A percentile compares a stretch with the other conserved stretches of the same genome.
Conservation (phyloP, 495 filamentous ascomycete species). For the Penicillium ucsense region DNA sequence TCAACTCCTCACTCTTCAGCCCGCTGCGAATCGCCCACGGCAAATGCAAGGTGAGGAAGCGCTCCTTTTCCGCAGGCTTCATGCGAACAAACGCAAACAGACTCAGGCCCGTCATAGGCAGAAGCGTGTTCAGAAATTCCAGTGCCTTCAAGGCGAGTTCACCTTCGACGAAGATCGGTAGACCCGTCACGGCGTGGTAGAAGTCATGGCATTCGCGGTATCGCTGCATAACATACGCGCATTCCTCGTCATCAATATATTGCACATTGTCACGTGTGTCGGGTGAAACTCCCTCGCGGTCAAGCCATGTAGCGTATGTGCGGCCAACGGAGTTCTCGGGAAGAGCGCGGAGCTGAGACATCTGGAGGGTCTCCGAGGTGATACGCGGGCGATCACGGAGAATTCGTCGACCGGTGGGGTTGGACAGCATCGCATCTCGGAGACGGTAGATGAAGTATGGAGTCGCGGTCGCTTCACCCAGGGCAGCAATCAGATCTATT, state of each 20-base stretch:
- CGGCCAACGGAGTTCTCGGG: conserved; percentile 71
- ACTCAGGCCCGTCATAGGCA: conserved; percentile 91
- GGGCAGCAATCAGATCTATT: conserved; percentile 81
- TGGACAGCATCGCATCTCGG: conserved; percentile 77
- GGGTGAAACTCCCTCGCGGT: conserved; percentile 83
- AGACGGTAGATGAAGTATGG: conserved; percentile 94
- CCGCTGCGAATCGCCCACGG: conserved; percentile 91
- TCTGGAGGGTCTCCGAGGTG: conserved; percentile 62
- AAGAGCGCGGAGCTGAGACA: conserved; percentile 60
- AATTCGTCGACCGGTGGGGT: conserved; percentile 81
- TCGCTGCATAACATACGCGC: conserved; percentile 97
- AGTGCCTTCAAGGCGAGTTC: conserved; percentile 93
- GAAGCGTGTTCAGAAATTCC: conserved; percentile 85
- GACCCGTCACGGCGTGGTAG: conserved; percentile 89
- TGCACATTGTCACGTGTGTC: conserved; percentile 74
- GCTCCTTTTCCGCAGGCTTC: conserved; percentile 61
- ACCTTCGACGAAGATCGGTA: conserved; percentile 87
- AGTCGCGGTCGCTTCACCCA: conserved; percentile 87
- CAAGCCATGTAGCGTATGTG: conserved; percentile 79
- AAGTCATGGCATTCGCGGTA: conserved; percentile 98
- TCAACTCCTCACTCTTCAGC: conserved; percentile 63
- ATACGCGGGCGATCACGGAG: conserved; percentile 84
- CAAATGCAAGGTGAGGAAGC: conserved; percentile 67
- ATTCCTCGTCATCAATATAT: conserved; percentile 90
- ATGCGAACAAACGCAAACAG: conserved; percentile 60